Evolutionary conservation across 2,329 filamentous ascomycete species (phyloP), one percentile per base, ranked within the genome.

Genomic region (Diaporthe nobilis): DNA sequence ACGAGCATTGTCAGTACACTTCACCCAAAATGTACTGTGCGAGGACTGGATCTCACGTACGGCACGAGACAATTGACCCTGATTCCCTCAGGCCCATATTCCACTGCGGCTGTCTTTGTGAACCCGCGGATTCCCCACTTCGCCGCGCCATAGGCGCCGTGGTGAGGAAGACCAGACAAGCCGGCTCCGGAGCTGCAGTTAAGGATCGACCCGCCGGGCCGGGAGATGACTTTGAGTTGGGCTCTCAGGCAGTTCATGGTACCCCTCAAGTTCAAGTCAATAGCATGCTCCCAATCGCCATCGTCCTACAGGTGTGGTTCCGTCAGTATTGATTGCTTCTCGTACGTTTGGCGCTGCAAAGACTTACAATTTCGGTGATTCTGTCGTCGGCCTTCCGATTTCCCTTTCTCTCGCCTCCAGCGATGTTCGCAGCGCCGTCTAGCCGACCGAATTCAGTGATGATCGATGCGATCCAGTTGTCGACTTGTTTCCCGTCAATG

Each of bases 191-290:
- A 70, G 34, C 47, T 51, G 34, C 67, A 55, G 51, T 55, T 42
- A 3, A 71, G 47, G 20, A 72, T 47, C 9, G 53, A 72, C n/a
- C 37, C 53, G 53, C 53, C 39, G 13, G 68, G 68, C n/a, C 68
- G 17, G 3, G 12, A 9, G 20, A 72, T 58, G 37, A 49, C 53
- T 17, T 72, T 58, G 47, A 72, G 53, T 17, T 58, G 51, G 13
- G 53, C 68, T 44, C 37, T 55, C 37, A 58, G 17, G 37, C 51
- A 72, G 10, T 72, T 47, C 53, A 72, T 58, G 6, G 65, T 72
- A 28, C 68, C 53, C 13, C 15, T 49, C 12, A 71, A 12, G 53
- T 55, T 55, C 53, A 55, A 20, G 51, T 42, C 47, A 3, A 71
- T 71, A 15, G 53, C 25, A 8, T 39, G 42, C 4, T 12, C 8